Conservation (phyloP, 257 asterid genomes). For the Solanum gracilifrons region DNA sequence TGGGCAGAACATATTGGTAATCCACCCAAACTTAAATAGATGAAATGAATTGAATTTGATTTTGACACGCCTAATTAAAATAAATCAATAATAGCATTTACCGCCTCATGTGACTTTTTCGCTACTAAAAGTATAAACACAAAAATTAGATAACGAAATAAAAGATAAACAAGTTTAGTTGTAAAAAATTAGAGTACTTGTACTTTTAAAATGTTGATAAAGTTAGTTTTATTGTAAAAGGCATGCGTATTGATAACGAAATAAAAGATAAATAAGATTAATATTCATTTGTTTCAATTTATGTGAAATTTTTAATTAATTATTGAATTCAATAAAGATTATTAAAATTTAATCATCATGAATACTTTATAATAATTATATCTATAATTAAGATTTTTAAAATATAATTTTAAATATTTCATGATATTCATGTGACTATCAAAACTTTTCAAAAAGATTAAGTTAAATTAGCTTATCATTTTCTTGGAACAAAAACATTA, state of each 20-base stretch:
- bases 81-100: too few relatives aligned
- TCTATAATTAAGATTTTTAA: not conserved
- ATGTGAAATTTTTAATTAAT: not conserved
- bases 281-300: not conserved
- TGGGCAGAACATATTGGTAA: fast-evolving
- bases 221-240: not conserved
- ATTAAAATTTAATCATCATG: too few relatives aligned
- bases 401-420: not conserved
- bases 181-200: not conserved
- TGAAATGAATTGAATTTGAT: too few relatives aligned
- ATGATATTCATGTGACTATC: not conserved
- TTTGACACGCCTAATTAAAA: too few relatives aligned
- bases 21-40: too few relatives aligned
- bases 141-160: not conserved
- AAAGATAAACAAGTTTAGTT: too few relatives aligned
- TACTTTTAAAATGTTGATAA: not conserved
- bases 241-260: not conserved
- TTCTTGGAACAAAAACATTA: too few relatives aligned
- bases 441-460: not conserved
- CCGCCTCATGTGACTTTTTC: too few relatives aligned
- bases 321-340: too few relatives aligned
- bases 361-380: too few relatives aligned
- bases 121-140: not conserved
- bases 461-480: too few relatives aligned
- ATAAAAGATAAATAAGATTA: not conserved